Percentiles rank a stretch among this genome's conserved stretches.
These are phyloP conservation scores for Phialemoniopsis sp. DNA, from an alignment of 2,329 filamentous ascomycete genomes.

Conservation along the genomic window DNA sequence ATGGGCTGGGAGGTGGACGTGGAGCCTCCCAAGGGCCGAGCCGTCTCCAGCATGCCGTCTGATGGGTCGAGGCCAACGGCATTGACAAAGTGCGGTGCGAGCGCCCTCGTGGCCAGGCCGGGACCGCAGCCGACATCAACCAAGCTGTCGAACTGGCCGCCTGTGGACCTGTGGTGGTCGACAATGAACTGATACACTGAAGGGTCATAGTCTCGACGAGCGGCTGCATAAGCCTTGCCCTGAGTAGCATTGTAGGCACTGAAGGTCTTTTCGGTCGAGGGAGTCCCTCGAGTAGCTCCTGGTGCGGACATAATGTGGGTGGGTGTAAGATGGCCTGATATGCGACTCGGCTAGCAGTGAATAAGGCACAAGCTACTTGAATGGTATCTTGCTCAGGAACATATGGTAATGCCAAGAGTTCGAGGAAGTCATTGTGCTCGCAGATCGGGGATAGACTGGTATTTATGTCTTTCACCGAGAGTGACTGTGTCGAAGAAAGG, in stretches of 20 bases:
- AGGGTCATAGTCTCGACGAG: conserved; percentile 35
- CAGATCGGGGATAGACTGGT: too few species aligned
- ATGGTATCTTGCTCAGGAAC: too few species aligned
- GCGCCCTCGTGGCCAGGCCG: conserved; percentile 39
- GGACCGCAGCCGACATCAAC: conserved; percentile 56
- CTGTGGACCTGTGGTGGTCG: conserved; percentile 38
- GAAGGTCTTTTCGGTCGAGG: conserved; percentile 35
- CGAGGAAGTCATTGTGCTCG: too few species aligned
- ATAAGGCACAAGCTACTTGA: too few species aligned
- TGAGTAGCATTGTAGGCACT: conserved; percentile 35
- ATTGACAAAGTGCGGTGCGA: conserved; percentile 39
- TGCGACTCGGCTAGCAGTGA: too few species aligned
- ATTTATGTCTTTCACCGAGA: too few species aligned
- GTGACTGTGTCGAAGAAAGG: too few species aligned
- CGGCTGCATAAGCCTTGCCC: conserved; percentile 35
- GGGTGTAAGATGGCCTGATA: too few species aligned
- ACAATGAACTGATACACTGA: conserved; percentile 42
- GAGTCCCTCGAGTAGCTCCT: background rate
- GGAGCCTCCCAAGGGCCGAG: conserved; percentile 26
- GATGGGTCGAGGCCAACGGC: conserved; percentile 48
- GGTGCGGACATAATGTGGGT: too few species aligned
- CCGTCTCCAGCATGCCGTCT: conserved; percentile 47
- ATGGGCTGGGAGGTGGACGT: conserved; percentile 23
- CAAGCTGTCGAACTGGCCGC: conserved; percentile 34
- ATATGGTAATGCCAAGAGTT: too few species aligned